These are phyloP conservation scores for Microthlaspi erraticum DNA, from an alignment of 345 rosid species.

Conservation along the genomic window DNA sequence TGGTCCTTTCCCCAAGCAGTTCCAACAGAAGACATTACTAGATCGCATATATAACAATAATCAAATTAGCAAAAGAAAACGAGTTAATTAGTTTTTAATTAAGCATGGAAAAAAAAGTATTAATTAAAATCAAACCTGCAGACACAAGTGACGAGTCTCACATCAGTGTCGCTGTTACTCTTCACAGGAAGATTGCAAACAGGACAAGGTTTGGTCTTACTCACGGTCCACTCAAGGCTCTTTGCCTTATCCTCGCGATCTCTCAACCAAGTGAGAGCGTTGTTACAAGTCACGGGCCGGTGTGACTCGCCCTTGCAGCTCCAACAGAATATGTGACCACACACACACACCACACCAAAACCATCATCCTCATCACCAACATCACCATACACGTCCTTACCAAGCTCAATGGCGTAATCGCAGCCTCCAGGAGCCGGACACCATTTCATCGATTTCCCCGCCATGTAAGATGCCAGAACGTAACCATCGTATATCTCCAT, in stretches of 20 bases:
- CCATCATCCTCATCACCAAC: neutral
- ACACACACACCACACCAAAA: constrained; percentile 26
- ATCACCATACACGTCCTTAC: neutral
- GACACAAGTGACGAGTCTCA: neutral
- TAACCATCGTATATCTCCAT: constrained; percentile 27
- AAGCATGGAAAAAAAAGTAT: neutral
- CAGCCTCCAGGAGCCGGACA: constrained; percentile 32
- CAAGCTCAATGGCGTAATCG: constrained; percentile 16
- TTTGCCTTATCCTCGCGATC: neutral
- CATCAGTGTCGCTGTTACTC: neutral
- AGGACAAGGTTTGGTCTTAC: constrained; percentile 26
- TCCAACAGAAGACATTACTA: constrained; percentile 14
- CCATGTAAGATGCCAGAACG: neutral
- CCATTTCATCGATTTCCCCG: constrained; percentile 5
- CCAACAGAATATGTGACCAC: constrained; percentile 37
- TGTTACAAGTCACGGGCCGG: constrained; percentile 29
- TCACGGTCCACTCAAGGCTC: neutral
- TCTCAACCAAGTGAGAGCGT: constrained; percentile 28
- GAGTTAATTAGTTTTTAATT: neutral
- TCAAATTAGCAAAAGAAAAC: neutral
- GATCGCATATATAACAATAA: constrained; percentile 3
- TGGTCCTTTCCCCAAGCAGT: constrained; percentile 10
- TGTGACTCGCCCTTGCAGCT: constrained; percentile 29
- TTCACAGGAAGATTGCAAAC: neutral
- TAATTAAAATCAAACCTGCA: constrained; percentile 35